A percentile compares a stretch with the other conserved stretches of the same genome.
These are phyloP conservation scores for Dothideomycetidae sp. DNA, from an alignment of 2,329 filamentous ascomycete species.

Conservation along the genomic window DNA sequence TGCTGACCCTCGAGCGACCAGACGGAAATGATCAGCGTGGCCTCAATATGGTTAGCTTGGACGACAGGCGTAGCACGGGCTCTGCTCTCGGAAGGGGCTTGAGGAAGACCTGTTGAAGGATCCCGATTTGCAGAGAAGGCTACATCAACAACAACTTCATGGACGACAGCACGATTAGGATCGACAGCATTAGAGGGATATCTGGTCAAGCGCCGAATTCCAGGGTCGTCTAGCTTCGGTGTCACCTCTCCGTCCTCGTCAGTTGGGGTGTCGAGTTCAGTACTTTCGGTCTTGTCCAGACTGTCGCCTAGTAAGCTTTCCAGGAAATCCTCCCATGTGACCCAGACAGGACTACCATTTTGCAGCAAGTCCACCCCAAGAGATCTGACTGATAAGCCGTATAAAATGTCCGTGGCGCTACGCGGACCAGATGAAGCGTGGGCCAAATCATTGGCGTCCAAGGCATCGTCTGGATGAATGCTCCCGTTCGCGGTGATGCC, in stretches of 20 bases:
- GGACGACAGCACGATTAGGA: conserved; percentile 27
- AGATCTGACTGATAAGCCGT: conserved; percentile 52
- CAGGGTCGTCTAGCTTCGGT: conserved; percentile 4
- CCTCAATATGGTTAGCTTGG: conserved; percentile 32
- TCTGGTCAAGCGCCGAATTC: conserved; percentile 4
- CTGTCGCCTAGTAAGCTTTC: conserved; percentile 30
- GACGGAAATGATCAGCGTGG: conserved; percentile 63
- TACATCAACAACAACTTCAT: conserved; percentile 55
- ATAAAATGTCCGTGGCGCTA: conserved; percentile 43
- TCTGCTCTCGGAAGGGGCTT: conserved; percentile 15
- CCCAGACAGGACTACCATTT: conserved; percentile 42
- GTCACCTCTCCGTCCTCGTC: conserved; percentile 10
- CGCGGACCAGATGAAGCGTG: conserved; percentile 3
- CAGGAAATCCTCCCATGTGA: conserved; percentile 38
- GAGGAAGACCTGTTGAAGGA: conserved; percentile 24
- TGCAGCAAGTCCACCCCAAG: conserved; percentile 61
- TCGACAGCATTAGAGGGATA: conserved; percentile 6
- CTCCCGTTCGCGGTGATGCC: conserved; percentile 34
- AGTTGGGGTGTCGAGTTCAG: conserved; percentile 1
- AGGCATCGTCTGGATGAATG: conserved; percentile 22
- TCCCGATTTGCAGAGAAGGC: conserved; percentile 42
- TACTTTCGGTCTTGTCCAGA: conserved; percentile 13
- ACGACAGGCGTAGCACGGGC: conserved; percentile 5
- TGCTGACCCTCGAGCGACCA: conserved; percentile 55
- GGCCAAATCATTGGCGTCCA: conserved; percentile 19